Conservation (phyloP, 2,329 filamentous ascomycete species). For the Xylariaceae sp. region DNA sequence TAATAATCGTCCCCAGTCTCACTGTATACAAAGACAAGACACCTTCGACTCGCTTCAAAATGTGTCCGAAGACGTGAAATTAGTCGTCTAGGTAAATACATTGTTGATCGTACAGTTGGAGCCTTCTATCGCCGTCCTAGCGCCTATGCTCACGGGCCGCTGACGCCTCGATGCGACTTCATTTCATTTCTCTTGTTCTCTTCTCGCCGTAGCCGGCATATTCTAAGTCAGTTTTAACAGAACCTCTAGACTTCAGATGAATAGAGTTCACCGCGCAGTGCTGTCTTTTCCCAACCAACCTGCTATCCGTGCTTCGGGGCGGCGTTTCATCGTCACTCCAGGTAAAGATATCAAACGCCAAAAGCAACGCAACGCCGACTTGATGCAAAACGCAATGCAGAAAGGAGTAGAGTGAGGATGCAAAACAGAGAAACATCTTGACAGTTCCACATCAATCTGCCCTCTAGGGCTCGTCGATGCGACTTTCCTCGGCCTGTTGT, state of each 20-base stretch:
- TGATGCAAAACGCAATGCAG: constrained; percentile 22
- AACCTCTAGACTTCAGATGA: no score
- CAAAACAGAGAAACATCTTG: background rate
- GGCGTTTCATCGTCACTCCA: constrained; percentile 7
- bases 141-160: no score
- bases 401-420: constrained; percentile 19
- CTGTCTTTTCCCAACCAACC: constrained; percentile 1
- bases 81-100: background rate
- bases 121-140: background rate
- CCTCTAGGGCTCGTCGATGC: constrained; percentile 2
- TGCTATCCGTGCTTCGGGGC: constrained; percentile 6
- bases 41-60: no score
- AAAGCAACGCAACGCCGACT: constrained; percentile 25
- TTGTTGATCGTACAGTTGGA: constrained; percentile 3
- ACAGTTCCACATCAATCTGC: constrained; percentile 2
- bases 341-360: constrained; percentile 26
- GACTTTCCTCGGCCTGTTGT: constrained; percentile 18
- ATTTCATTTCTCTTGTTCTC: no score
- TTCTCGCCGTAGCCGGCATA: constrained; percentile 7
- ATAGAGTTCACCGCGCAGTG: no score
- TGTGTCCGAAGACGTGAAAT: no score
- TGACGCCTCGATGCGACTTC: no score
- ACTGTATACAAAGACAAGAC: no score
- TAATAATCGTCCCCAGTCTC: background rate
- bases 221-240: no score